These are phyloP conservation scores for Cetradonia linearis DNA, from an alignment of 495 filamentous ascomycete genomes.

Conservation along the genomic window DNA sequence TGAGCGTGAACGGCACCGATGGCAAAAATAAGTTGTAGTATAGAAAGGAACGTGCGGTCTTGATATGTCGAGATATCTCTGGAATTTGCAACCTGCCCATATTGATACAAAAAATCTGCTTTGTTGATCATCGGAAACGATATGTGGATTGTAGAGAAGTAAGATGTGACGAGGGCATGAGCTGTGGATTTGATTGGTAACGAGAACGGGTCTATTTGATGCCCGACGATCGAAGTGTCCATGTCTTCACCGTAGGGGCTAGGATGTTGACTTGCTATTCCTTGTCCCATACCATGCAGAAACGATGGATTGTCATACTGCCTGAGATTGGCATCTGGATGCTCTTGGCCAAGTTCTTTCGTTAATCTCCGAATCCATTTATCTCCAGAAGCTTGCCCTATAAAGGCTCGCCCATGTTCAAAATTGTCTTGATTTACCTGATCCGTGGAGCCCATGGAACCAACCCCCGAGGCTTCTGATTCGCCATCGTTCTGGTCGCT, in stretches of 20 bases:
- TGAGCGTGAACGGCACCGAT: slow-evolving; percentile 45
- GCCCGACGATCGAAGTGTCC: slow-evolving; percentile 35
- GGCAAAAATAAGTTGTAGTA: slow-evolving; percentile 55
- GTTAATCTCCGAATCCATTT: slow-evolving; percentile 45
- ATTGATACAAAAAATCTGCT: slow-evolving; percentile 43
- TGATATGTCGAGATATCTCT: slow-evolving; percentile 40
- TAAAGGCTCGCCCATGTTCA: slow-evolving; percentile 39
- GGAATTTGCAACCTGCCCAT: slow-evolving; percentile 38
- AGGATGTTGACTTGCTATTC: slow-evolving; percentile 7
- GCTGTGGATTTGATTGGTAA: slow-evolving; percentile 43
- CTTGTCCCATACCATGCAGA: not conserved
- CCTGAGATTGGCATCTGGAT: not conserved
- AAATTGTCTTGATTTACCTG: slow-evolving; percentile 34
- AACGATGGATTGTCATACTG: not conserved
- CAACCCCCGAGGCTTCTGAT: slow-evolving; percentile 31
- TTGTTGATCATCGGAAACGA: slow-evolving; percentile 51
- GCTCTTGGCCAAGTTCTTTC: slow-evolving; percentile 23
- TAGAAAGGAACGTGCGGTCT: slow-evolving; percentile 30
- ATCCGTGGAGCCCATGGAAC: slow-evolving; percentile 40
- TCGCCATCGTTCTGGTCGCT: slow-evolving; percentile 17
- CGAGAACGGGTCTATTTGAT: slow-evolving; percentile 38
- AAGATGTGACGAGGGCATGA: slow-evolving; percentile 47
- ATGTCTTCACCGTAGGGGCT: slow-evolving; percentile 42
- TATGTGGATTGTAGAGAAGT: slow-evolving; percentile 47
- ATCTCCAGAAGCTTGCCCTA: slow-evolving; percentile 52